Conservation (phyloP, 2,329 filamentous ascomycete genomes). For the Botrytis paeoniae region DNA sequence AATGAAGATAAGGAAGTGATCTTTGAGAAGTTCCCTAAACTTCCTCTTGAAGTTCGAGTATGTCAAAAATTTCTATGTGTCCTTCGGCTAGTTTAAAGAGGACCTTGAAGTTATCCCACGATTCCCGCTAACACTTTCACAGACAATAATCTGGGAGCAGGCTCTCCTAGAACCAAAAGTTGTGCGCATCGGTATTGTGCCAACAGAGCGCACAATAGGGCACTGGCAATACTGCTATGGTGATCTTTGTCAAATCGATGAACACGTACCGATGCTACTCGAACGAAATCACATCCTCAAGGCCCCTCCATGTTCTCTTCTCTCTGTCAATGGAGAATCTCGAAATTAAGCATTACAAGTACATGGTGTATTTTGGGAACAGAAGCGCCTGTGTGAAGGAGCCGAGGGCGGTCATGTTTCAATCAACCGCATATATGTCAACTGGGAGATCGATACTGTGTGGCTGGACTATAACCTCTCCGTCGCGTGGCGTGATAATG, state of each 20-base stretch:
- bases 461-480: not conserved
- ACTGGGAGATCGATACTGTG: not conserved
- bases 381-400: not conserved
- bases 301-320: not conserved
- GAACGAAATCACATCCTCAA: not conserved
- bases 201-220: not conserved
- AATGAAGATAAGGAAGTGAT: not conserved
- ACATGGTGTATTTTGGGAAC: not conserved
- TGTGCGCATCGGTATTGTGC: not conserved
- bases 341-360: not conserved
- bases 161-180: not conserved
- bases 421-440: not conserved
- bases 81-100: not conserved
- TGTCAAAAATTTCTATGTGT: not conserved
- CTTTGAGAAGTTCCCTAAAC: not conserved
- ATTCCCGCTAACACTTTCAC: not conserved
- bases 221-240: not conserved
- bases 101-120: accelerated
- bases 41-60: not conserved
- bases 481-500: not conserved
- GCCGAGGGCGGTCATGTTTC: not conserved
- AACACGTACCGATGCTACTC: not conserved
- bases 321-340: not conserved
- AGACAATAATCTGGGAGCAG: not conserved
- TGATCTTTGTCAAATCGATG: not conserved